These are phyloP conservation scores for Tricholoma matsutake DNA, from an alignment of 768 basidiomycete genomes.

Conservation along the genomic window DNA sequence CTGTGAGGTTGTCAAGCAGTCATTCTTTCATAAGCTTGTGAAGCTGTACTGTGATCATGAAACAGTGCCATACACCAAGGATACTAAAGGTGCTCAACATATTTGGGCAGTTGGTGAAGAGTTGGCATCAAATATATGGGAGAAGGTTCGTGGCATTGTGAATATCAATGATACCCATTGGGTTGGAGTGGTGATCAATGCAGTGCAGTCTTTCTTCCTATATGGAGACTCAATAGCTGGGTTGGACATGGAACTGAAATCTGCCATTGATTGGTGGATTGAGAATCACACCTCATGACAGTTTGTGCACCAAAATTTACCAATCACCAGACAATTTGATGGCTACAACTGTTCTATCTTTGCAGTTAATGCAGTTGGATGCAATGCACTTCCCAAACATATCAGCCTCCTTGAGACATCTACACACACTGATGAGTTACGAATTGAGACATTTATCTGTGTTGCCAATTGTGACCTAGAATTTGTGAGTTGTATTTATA, in stretches of 20 bases:
- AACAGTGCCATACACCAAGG: too few relatives aligned
- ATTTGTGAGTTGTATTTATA: not conserved
- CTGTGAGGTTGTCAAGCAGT: too few relatives aligned
- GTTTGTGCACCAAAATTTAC: not conserved
- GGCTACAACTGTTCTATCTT: too few relatives aligned
- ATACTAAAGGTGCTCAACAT: not conserved
- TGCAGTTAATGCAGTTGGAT: not conserved
- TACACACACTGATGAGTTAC: not conserved
- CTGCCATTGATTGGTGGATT: not conserved
- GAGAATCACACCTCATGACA: not conserved
- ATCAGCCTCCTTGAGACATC: not conserved
- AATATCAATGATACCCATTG: not conserved
- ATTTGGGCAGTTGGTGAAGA: slow-evolving; percentile 3
- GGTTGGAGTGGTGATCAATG: not conserved
- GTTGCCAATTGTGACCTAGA: not conserved
- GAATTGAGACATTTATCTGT: not conserved
- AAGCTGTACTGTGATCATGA: too few relatives aligned
- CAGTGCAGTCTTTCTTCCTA: not conserved
- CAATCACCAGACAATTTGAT: too few relatives aligned
- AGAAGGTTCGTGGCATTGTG: not conserved
- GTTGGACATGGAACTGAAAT: not conserved
- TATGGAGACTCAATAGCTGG: not conserved
- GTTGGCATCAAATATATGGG: not conserved
- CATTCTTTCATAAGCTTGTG: too few relatives aligned
- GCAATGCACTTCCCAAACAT: not conserved